phyloP scores from a whole-genome alignment of 1,284 basidiomycete genomes.

The Porodaedalea pini region DNA sequence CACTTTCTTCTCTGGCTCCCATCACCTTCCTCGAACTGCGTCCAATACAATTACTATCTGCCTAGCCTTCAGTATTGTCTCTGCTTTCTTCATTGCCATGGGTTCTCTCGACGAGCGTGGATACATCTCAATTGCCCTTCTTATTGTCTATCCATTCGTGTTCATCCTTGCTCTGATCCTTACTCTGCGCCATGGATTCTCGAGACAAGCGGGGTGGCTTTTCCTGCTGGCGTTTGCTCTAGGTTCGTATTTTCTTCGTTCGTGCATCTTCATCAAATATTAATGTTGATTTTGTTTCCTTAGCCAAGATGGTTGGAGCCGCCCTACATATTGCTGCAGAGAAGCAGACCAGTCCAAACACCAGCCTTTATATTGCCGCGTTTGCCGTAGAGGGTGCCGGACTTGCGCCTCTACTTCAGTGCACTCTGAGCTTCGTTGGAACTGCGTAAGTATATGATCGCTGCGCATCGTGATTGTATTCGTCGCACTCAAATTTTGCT shows the following conservation, averaged over 20 bases:
- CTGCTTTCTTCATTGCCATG: no score
- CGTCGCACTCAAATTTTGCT: no score
- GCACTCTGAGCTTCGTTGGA: constrained; percentile 55
- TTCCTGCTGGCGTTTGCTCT: constrained; percentile 52
- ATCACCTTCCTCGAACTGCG: no score
- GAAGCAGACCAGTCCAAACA: constrained; percentile 34
- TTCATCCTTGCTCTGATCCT: constrained; percentile 44
- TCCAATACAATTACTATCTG: no score
- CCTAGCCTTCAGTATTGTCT: no score
- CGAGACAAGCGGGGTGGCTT: constrained; percentile 56
- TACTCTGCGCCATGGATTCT: constrained; percentile 47
- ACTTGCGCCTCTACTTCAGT: constrained; percentile 50
- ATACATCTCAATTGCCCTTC: constrained; percentile 49
- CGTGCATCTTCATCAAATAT: neutral
- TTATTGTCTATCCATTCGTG: constrained; percentile 54
- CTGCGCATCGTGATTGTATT: no score
- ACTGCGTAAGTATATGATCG: constrained; percentile 46
- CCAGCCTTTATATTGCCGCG: constrained; percentile 44
- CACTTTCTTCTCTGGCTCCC: no score
- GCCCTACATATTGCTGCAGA: constrained; percentile 54
- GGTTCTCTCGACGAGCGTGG: constrained; percentile 31
- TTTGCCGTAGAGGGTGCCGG: constrained; percentile 55
- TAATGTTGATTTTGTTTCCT: neutral
- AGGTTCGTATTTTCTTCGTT: constrained; percentile 32
- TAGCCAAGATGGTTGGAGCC: constrained; percentile 57